These are phyloP conservation scores for Exobasidium cylindrosporum DNA, from an alignment of 1,284 basidiomycete species.

Conservation along the genomic window DNA sequence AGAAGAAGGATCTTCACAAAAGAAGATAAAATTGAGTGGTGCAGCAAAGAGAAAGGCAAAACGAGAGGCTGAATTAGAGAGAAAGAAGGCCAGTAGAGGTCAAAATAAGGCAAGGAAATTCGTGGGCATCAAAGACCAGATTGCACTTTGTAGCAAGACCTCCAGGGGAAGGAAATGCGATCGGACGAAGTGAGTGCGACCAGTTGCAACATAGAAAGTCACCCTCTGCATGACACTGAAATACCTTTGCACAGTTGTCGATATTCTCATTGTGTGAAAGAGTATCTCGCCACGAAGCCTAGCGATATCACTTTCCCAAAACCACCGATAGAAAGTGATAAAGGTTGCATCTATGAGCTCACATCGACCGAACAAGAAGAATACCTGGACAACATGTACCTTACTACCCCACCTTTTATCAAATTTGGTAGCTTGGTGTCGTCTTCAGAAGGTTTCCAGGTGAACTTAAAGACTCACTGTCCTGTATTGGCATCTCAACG, in stretches of 20 bases:
- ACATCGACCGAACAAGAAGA: constrained; percentile 11
- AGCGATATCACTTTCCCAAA: constrained; percentile 68
- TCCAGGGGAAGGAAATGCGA: constrained; percentile 8
- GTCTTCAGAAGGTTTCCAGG: not conserved
- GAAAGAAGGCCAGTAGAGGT: constrained; percentile 24
- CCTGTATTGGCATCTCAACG: not conserved
- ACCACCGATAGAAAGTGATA: constrained; percentile 25
- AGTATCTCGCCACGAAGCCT: constrained; percentile 74
- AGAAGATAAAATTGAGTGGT: constrained; percentile 27
- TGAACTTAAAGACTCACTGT: constrained; percentile 2
- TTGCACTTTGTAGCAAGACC: constrained; percentile 13
- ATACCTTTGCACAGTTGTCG: constrained; percentile 68
- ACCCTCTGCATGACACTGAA: too few species aligned
- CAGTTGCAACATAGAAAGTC: too few species aligned
- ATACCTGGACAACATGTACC: constrained; percentile 33
- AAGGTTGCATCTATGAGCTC: constrained; percentile 15
- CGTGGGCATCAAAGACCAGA: constrained; percentile 13
- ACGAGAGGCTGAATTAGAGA: not conserved
- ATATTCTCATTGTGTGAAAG: constrained; percentile 73
- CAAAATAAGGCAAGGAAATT: constrained; percentile 40
- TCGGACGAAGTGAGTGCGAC: not conserved
- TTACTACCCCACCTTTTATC: constrained; percentile 14
- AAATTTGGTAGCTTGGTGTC: not conserved
- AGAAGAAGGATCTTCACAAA: not conserved
- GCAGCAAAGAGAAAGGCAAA: constrained; percentile 21